Conservation (phyloP, 345 rosid species). For the Hypericum perforatum region DNA sequence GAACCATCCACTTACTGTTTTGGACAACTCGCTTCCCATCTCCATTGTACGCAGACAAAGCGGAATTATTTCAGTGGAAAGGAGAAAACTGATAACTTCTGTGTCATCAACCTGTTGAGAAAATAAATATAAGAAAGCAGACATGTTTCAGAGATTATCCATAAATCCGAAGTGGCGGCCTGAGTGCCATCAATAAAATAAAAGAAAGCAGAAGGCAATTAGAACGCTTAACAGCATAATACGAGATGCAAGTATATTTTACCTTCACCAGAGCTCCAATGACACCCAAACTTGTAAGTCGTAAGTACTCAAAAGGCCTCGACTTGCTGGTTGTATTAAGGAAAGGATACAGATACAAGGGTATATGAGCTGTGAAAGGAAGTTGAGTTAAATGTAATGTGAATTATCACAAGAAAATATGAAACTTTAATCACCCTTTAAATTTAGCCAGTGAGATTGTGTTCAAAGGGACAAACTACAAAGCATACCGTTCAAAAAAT, state of each 20-base stretch:
- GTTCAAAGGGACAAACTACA: slow-evolving; percentile 9
- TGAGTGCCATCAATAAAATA: not conserved
- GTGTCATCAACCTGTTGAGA: slow-evolving; percentile 82
- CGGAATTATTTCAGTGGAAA: slow-evolving; percentile 89
- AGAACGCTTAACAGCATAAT: not conserved
- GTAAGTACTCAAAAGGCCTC: slow-evolving; percentile 86
- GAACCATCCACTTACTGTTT: slow-evolving; percentile 54
- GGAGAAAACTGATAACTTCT: slow-evolving; percentile 93
- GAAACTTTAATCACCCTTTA: not conserved
- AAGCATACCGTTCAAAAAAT: slow-evolving; percentile 73
- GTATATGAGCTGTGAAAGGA: slow-evolving; percentile 77
- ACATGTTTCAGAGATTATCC: not conserved
- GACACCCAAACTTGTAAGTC: slow-evolving; percentile 98
- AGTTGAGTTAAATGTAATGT: slow-evolving; percentile 5
- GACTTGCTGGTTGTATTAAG: slow-evolving; percentile 94
- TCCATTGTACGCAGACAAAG: slow-evolving; percentile 95
- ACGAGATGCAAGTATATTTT: slow-evolving; percentile 14
- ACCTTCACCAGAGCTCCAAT: slow-evolving; percentile 99
- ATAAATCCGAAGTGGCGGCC: not conserved
- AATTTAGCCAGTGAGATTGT: not conserved
- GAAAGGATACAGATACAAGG: slow-evolving; percentile 85
- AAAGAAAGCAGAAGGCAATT: not conserved
- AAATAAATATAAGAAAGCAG: not conserved
- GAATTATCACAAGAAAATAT: not conserved
- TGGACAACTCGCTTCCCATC: slow-evolving; percentile 96